Conservation (phyloP, 345 rosid species). For the Sisymbrium altissimum region DNA sequence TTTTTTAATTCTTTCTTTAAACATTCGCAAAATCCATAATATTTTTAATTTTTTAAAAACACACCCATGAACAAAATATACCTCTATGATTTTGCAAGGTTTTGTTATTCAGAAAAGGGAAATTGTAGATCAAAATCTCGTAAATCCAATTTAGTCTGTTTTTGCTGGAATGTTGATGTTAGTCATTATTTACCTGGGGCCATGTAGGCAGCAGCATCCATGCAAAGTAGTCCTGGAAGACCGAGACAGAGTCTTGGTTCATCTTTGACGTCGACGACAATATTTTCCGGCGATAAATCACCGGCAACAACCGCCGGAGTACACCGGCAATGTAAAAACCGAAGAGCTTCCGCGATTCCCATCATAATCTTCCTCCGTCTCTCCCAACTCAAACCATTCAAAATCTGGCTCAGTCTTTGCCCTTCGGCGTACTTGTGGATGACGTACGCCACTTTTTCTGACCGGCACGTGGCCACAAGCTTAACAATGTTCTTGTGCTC, state of each 20-base stretch:
- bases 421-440: conserved; percentile 58
- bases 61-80: too few species aligned
- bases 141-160: background rate
- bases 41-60: too few species aligned
- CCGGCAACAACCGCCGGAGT: conserved; percentile 38
- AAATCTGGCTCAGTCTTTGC: conserved; percentile 43
- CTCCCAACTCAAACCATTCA: conserved; percentile 57
- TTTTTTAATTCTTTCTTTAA: too few species aligned
- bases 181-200: conserved; percentile 83
- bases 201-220: conserved; percentile 38
- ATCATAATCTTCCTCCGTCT: conserved; percentile 50
- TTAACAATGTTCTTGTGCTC: conserved; percentile 58
- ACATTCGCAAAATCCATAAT: background rate
- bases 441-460: conserved; percentile 48
- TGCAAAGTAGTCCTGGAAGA: conserved; percentile 34
- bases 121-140: background rate
- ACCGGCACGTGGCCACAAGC: conserved; percentile 49
- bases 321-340: conserved; percentile 52
- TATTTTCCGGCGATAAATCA: conserved; percentile 51
- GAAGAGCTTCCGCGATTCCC: conserved; percentile 60
- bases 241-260: conserved; percentile 49
- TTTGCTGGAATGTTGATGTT: background rate
- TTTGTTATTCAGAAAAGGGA: too few species aligned
- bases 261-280: conserved; percentile 48
- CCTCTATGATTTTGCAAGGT: too few species aligned